Percentiles rank a stretch among this genome's conserved stretches.
Evolutionary conservation across 352 stramenopile genomes (phyloP).

Genomic region (Globisporangium irregulare): DNA sequence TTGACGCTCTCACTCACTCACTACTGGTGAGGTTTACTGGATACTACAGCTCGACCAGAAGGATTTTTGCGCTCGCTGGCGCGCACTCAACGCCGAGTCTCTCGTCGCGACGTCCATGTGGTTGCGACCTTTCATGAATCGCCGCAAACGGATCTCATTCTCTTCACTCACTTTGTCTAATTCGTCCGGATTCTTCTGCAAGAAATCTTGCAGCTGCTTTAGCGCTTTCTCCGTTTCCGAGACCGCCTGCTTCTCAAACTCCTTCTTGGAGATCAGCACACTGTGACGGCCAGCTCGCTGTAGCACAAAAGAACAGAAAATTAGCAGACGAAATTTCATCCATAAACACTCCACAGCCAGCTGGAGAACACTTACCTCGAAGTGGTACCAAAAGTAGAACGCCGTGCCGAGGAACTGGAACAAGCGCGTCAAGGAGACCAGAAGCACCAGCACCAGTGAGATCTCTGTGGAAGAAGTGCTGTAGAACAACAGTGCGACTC

Average conservation of each 20-base stretch:
- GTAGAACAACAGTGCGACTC: conserved; percentile 71
- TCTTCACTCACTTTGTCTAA: conserved; percentile 78
- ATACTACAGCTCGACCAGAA: conserved; percentile 47
- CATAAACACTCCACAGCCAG: neutral
- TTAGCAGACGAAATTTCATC: conserved; percentile 21
- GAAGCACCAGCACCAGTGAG: conserved; percentile 65
- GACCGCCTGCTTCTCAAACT: conserved; percentile 65
- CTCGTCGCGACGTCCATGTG: conserved; percentile 67
- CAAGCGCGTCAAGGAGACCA: conserved; percentile 64
- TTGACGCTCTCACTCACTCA: conserved; percentile 5
- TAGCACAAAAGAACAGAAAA: neutral
- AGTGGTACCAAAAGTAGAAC: conserved; percentile 85
- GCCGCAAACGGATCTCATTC: conserved; percentile 74
- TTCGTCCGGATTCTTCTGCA: conserved; percentile 69
- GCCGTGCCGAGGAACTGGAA: conserved; percentile 71
- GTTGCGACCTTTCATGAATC: conserved; percentile 73
- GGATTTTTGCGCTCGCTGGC: conserved; percentile 29
- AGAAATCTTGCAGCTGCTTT: conserved; percentile 55
- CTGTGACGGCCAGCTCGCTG: conserved; percentile 47
- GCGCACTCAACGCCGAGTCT: conserved; percentile 28
- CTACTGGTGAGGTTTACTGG: conserved; percentile 29
- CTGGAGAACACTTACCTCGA: conserved; percentile 34
- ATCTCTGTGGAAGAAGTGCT: conserved; percentile 79
- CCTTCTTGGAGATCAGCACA: conserved; percentile 67
- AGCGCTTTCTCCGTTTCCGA: conserved; percentile 76